Percentiles rank a stretch among this genome's conserved stretches.
Evolutionary conservation across 2,329 filamentous ascomycete genomes (phyloP).

Genomic region (Fusarium sp.): DNA sequence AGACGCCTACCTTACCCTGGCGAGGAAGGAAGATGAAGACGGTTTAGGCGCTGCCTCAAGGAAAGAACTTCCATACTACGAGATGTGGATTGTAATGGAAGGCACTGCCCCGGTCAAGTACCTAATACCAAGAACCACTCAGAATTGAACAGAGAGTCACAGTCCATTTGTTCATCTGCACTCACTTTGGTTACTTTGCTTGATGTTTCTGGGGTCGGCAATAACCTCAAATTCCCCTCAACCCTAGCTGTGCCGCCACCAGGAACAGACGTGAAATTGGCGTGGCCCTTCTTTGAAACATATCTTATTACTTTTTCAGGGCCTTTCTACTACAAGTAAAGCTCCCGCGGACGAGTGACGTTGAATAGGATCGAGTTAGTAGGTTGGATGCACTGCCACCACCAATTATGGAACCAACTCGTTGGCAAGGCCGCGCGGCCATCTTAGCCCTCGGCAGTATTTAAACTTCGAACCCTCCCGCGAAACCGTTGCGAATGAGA

Average conservation of each 20-base stretch:
- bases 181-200: background rate
- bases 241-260: background rate
- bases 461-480: slow-evolving; percentile 15
- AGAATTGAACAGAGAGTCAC: too few relatives aligned
- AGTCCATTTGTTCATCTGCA: background rate
- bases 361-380: background rate
- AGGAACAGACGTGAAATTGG: background rate
- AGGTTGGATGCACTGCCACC: slow-evolving; percentile 32
- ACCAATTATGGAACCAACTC: slow-evolving; percentile 29
- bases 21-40: background rate
- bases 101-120: background rate
- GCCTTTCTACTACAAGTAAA: background rate
- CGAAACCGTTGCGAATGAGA: background rate
- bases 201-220: background rate
- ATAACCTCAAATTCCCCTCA: background rate
- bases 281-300: background rate
- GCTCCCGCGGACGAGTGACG: slow-evolving; percentile 10
- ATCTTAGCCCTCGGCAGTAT: background rate
- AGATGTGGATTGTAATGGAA: background rate
- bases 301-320: background rate
- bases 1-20: background rate
- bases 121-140: background rate
- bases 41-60: background rate
- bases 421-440: slow-evolving; percentile 35
- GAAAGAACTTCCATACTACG: background rate